Conservation (phyloP, 352 stramenopile genomes). For the Hyaloperonospora arabidopsidis region DNA sequence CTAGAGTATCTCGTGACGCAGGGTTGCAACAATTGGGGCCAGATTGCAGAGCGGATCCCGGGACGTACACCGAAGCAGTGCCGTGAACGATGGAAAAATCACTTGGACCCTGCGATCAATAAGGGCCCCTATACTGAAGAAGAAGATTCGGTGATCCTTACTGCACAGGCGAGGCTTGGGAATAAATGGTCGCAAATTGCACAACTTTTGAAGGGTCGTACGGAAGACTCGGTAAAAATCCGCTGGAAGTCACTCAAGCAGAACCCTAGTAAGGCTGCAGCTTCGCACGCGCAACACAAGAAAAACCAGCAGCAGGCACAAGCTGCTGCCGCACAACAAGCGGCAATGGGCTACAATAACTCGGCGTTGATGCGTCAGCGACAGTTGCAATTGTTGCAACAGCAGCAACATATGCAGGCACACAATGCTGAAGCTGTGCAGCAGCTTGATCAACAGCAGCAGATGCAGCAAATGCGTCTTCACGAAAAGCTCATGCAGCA, state of each 20-base stretch:
- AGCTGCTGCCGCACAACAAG: conserved; percentile 31
- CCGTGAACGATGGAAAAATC: conserved; percentile 87
- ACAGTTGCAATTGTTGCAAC: conserved; percentile 59
- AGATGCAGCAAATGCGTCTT: conserved; percentile 63
- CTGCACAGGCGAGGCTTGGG: conserved; percentile 83
- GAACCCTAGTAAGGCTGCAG: conserved; percentile 71
- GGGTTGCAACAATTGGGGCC: conserved; percentile 89
- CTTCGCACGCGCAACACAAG: conserved; percentile 68
- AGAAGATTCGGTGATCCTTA: conserved; percentile 91
- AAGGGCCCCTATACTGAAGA: conserved; percentile 92
- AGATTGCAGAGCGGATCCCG: conserved; percentile 88
- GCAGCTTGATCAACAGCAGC: conserved; percentile 65
- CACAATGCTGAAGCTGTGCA: conserved; percentile 52
- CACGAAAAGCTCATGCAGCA: conserved; percentile 61
- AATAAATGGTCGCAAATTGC: conserved; percentile 96
- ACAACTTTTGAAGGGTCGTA: conserved; percentile 85
- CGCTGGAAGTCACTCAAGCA: conserved; percentile 87
- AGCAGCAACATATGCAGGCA: conserved; percentile 63
- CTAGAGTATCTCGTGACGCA: conserved; percentile 86
- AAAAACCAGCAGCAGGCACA: conserved; percentile 65
- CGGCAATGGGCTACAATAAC: conserved; percentile 53
- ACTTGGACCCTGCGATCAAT: conserved; percentile 87
- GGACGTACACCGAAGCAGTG: conserved; percentile 89
- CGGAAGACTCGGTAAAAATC: conserved; percentile 92
- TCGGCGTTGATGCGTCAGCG: conserved; percentile 56